phyloP scores from a whole-genome alignment of 768 basidiomycete genomes.

The Mycena alexandri region DNA sequence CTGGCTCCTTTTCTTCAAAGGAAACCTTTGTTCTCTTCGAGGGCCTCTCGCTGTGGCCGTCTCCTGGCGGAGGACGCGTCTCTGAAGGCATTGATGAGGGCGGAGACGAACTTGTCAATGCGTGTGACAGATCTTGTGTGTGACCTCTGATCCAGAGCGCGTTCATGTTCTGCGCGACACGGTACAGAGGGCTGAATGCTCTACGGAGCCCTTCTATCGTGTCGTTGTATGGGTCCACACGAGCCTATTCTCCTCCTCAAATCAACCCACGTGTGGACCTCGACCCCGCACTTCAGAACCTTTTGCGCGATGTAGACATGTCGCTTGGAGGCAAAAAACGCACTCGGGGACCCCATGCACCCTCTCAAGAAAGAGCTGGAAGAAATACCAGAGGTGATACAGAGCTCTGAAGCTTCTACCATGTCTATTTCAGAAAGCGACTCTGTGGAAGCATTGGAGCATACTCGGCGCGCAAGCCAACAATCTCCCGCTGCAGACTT shows the following conservation, averaged over 20 bases:
- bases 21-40: constrained; percentile 49
- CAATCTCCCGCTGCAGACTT: constrained; percentile 88
- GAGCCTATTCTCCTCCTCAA: constrained; percentile 41
- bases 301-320: constrained; percentile 78
- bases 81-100: constrained; percentile 26
- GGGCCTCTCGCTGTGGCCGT: constrained; percentile 48
- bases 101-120: neutral
- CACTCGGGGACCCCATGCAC: constrained; percentile 32
- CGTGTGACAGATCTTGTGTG: constrained; percentile 5
- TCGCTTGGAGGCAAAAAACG: constrained; percentile 62
- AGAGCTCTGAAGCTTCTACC: constrained; percentile 4
- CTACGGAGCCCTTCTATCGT: constrained; percentile 17
- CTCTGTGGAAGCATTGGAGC: constrained; percentile 45
- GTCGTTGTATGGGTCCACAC: constrained; percentile 18
- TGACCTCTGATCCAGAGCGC: neutral
- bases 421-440: constrained; percentile 44
- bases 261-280: constrained; percentile 74
- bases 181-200: constrained; percentile 12
- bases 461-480: constrained; percentile 45
- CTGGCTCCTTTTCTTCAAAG: constrained; percentile 32
- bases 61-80: constrained; percentile 30
- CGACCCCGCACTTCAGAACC: constrained; percentile 72
- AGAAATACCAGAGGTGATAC: constrained; percentile 49
- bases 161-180: constrained; percentile 34
- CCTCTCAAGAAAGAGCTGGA: constrained; percentile 68